phyloP scores from a whole-genome alignment of 306 rosid species.

The Coriaria nepalensis region DNA sequence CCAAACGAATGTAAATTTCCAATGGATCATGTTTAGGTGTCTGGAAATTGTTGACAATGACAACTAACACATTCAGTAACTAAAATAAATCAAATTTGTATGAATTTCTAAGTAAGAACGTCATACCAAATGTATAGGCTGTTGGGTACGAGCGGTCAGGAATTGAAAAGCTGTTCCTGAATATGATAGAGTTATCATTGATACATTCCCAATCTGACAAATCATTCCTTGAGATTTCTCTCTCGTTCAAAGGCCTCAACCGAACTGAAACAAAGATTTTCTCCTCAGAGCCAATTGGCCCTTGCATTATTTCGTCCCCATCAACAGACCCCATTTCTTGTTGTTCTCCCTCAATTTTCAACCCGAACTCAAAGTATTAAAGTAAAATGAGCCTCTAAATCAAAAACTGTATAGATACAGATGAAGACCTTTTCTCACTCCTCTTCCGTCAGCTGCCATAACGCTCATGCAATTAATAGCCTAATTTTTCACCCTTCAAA shows the following conservation, averaged over 20 bases:
- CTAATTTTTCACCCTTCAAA: constrained; percentile 15
- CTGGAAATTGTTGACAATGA: too few relatives aligned
- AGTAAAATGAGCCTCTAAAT: constrained; percentile 19
- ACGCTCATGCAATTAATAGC: constrained; percentile 14
- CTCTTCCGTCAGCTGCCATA: constrained; percentile 18
- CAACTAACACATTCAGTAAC: too few relatives aligned
- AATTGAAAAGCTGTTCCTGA: constrained; percentile 73
- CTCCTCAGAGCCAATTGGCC: constrained; percentile 32
- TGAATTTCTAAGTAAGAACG: constrained; percentile 6
- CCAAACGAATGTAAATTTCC: not conserved
- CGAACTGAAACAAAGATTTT: constrained; percentile 80
- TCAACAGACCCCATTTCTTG: constrained; percentile 57
- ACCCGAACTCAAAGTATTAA: constrained; percentile 21
- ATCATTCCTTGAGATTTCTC: constrained; percentile 56
- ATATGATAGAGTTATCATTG: constrained; percentile 62
- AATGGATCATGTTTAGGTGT: too few relatives aligned
- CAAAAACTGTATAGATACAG: constrained; percentile 16
- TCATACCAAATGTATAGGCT: constrained; percentile 83
- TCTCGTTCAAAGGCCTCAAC: constrained; percentile 73
- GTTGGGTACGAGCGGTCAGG: constrained; percentile 96
- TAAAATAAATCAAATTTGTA: not conserved
- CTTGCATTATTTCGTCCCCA: constrained; percentile 50
- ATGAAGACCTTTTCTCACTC: constrained; percentile 11
- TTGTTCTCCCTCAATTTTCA: constrained; percentile 13
- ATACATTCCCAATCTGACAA: constrained; percentile 94